A percentile compares a stretch with the other conserved stretches of the same genome.
Evolutionary conservation across 2,329 filamentous ascomycete genomes (phyloP).

Genomic region (Botrytis deweyae): DNA sequence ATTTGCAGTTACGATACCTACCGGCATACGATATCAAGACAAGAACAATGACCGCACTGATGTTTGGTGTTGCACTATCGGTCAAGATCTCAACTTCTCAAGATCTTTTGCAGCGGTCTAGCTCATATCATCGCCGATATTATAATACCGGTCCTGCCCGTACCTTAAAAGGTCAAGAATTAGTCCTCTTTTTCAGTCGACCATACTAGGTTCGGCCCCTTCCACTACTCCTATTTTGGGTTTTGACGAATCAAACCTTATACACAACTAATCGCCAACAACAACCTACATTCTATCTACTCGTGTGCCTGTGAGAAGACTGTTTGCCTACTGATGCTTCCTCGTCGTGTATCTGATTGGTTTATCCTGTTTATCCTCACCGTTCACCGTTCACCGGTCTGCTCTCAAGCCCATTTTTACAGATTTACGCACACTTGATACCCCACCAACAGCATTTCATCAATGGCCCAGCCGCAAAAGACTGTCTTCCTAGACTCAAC

Average conservation of each 20-base stretch:
- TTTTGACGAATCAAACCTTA: slow-evolving; percentile 4
- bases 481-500: not conserved
- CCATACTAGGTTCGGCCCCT: not conserved
- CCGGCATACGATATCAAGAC: not conserved
- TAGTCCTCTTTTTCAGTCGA: not conserved
- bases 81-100: not conserved
- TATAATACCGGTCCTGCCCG: not conserved
- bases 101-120: slow-evolving; percentile 5
- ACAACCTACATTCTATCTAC: no score
- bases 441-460: slow-evolving; percentile 4
- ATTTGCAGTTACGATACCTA: not conserved
- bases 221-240: slow-evolving; percentile 1
- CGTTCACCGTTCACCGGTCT: not conserved
- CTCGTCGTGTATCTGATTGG: not conserved
- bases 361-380: not conserved
- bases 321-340: not conserved
- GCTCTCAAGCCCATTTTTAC: not conserved
- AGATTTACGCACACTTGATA: not conserved
- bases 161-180: not conserved
- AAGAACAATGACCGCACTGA: slow-evolving; percentile 2
- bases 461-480: slow-evolving; percentile 1
- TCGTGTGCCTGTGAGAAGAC: not conserved
- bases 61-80: slow-evolving; percentile 7
- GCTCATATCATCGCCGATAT: not conserved
- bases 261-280: not conserved